A percentile compares a stretch with the other conserved stretches of the same genome.
phyloP scores from a whole-genome alignment of 2,329 filamentous ascomycete genomes.

The Neofusicoccum ribis region DNA sequence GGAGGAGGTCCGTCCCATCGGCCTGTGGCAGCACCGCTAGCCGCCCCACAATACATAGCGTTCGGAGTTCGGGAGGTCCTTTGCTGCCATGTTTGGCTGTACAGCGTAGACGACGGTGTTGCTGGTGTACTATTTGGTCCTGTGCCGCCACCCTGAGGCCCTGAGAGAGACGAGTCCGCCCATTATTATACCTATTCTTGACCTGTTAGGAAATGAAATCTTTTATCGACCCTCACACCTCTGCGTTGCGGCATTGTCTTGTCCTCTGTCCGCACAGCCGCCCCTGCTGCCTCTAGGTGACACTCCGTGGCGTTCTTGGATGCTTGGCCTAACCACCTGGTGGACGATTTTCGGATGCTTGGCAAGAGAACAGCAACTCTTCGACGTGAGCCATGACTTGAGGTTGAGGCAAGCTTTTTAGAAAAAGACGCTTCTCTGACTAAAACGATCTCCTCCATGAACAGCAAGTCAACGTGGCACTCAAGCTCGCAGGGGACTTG shows the following conservation, averaged over 20 bases:
- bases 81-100: neutral
- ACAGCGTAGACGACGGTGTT: neutral
- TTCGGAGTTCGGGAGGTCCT: neutral
- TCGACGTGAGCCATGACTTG: neutral
- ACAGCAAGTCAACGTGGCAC: neutral
- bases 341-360: too few species aligned
- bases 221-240: neutral
- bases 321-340: neutral
- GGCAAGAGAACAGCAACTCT: neutral
- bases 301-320: neutral
- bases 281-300: neutral
- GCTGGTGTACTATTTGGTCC: neutral
- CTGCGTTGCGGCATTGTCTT: too few species aligned
- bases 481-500: neutral
- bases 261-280: too few species aligned
- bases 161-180: neutral
- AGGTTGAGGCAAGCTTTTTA: neutral
- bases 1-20: neutral
- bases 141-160: neutral
- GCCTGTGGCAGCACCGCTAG: slow-evolving; percentile 15
- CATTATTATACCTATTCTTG: neutral
- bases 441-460: neutral
- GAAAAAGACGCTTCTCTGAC: neutral
- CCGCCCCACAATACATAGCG: neutral
- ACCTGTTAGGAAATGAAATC: neutral